A percentile compares a stretch with the other conserved stretches of the same genome.
phyloP scores from a whole-genome alignment of 352 stramenopile species.

The Phytophthora colocasiae region DNA sequence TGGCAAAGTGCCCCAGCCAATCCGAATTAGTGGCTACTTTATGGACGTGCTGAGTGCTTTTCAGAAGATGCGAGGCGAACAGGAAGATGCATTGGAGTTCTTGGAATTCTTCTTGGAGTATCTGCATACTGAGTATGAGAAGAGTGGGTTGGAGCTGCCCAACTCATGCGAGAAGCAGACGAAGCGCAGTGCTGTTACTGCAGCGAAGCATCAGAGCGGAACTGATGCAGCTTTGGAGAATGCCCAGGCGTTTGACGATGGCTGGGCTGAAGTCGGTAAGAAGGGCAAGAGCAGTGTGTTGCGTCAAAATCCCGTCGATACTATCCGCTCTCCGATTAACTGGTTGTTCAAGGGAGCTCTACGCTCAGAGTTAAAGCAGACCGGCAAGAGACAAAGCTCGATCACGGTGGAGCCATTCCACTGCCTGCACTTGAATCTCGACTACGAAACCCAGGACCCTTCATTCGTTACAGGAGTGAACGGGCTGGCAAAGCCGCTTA shows the following conservation, averaged over 20 bases:
- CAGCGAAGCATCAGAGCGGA: slow-evolving; percentile 11
- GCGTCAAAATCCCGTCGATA: slow-evolving; percentile 75
- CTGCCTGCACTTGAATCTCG: slow-evolving; percentile 83
- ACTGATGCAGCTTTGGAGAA: slow-evolving; percentile 25
- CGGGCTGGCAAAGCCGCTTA: slow-evolving; percentile 41
- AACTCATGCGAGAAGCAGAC: slow-evolving; percentile 69
- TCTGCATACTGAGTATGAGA: slow-evolving; percentile 84
- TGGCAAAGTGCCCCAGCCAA: slow-evolving; percentile 68
- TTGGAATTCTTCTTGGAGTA: slow-evolving; percentile 89
- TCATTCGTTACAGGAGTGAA: slow-evolving; percentile 49
- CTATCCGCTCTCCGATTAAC: slow-evolving; percentile 77
- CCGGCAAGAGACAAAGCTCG: slow-evolving; percentile 74
- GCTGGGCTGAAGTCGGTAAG: slow-evolving; percentile 83
- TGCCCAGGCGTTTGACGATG: slow-evolving; percentile 57
- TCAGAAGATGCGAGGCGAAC: slow-evolving; percentile 81
- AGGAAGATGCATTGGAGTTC: slow-evolving; percentile 88
- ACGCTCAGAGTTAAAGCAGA: slow-evolving; percentile 80
- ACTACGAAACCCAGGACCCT: slow-evolving; percentile 53
- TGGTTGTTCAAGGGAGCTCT: slow-evolving; percentile 87
- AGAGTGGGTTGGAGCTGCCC: slow-evolving; percentile 67
- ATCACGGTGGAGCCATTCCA: slow-evolving; percentile 91
- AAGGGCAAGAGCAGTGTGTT: slow-evolving; percentile 81
- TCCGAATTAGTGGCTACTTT: slow-evolving; percentile 85
- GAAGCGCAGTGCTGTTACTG: slow-evolving; percentile 33
- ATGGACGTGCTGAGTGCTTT: slow-evolving; percentile 85